Evolutionary conservation across 148 eudicot genomes (phyloP).

Genomic region (Chenopodium suecicum): DNA sequence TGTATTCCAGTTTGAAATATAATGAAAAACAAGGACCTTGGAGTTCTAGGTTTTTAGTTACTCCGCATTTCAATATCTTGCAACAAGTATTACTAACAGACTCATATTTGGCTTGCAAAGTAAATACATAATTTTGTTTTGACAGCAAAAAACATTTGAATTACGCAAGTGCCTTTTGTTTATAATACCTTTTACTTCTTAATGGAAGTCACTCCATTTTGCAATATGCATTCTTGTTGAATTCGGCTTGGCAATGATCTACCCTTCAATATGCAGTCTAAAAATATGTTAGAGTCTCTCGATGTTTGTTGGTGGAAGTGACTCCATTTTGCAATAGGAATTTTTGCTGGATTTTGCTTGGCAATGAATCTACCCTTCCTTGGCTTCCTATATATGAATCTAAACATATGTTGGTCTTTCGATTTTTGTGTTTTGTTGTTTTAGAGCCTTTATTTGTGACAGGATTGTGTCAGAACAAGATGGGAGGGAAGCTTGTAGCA

Average conservation of each 20-base stretch:
- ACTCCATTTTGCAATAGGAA: conserved; percentile 6
- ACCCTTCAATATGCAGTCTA: not conserved
- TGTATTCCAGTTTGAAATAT: not conserved
- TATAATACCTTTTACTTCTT: not conserved
- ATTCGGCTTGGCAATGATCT: not conserved
- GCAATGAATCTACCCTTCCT: not conserved
- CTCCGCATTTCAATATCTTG: not conserved
- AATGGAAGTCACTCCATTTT: conserved; percentile 3
- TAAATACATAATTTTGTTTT: too few species aligned
- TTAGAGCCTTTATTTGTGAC: conserved; percentile 14
- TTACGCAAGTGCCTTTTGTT: not conserved
- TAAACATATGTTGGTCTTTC: not conserved
- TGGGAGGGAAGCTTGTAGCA: conserved; percentile 84
- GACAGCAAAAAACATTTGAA: not conserved
- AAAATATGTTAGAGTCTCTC: not conserved
- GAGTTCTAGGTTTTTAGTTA: not conserved
- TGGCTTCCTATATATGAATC: not conserved
- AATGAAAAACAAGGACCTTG: not conserved
- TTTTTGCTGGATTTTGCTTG: not conserved
- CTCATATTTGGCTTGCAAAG: not conserved
- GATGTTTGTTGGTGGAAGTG: not conserved
- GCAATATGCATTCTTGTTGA: not conserved
- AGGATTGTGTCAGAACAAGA: conserved; percentile 84
- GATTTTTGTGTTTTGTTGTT: not conserved
- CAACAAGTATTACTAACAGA: not conserved